Evolutionary conservation across 164 flowering plant genomes (phyloP).

Genomic region (Pachysandra terminalis): DNA sequence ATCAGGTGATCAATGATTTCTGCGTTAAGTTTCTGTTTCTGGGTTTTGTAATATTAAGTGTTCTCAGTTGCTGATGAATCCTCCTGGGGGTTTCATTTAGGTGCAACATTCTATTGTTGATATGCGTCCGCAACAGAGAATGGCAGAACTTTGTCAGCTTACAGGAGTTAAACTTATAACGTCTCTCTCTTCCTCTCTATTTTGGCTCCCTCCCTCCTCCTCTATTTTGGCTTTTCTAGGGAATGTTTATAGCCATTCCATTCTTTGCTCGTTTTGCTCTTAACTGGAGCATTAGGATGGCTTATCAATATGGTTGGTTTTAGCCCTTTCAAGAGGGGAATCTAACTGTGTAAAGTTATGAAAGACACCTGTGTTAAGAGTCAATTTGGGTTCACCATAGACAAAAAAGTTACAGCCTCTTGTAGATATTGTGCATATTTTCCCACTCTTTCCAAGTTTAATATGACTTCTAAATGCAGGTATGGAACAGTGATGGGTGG

Average conservation of each 20-base stretch:
- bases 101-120: conserved; percentile 98
- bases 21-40: conserved; percentile 8
- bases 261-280: background rate
- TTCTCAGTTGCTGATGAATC: conserved; percentile 8
- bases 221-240: background rate
- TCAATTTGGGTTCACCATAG: background rate
- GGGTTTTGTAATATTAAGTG: background rate
- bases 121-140: conserved; percentile 96
- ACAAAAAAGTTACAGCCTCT: background rate
- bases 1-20: conserved; percentile 54
- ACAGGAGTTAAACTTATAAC: conserved; percentile 97
- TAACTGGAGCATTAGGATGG: background rate
- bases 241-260: background rate
- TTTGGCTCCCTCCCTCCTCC: conserved; percentile 12
- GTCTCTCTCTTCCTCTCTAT: conserved; percentile 57
- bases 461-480: conserved; percentile 41
- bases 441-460: conserved; percentile 1
- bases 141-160: conserved; percentile 94
- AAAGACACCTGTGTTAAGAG: background rate
- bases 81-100: conserved; percentile 31
- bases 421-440: background rate
- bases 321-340: background rate
- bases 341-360: background rate
- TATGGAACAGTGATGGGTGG: conserved; percentile 99
- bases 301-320: background rate